phyloP scores from a whole-genome alignment of 2,329 filamentous ascomycete species.

The Xylariaceae sp. region DNA sequence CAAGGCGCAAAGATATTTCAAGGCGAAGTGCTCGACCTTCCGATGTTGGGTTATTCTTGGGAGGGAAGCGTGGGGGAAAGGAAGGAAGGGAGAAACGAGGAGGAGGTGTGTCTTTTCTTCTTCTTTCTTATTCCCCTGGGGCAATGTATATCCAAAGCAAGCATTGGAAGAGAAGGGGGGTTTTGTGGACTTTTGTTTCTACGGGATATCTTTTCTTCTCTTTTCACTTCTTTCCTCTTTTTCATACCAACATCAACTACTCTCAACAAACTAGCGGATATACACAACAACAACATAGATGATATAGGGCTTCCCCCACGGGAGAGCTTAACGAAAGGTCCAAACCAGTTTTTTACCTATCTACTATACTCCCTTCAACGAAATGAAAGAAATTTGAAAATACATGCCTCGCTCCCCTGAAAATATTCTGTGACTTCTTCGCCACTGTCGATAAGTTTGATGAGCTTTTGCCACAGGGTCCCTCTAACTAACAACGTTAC shows the following conservation, averaged over 20 bases:
- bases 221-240: too few species aligned
- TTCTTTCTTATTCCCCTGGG: conserved; percentile 6
- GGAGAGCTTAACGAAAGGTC: conserved; percentile 6
- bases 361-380: too few species aligned
- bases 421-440: too few species aligned
- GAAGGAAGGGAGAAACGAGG: too few species aligned
- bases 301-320: conserved; percentile 15
- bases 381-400: too few species aligned
- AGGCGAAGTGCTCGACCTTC: conserved; percentile 31
- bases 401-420: too few species aligned
- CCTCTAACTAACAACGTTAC: too few species aligned
- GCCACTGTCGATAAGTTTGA: too few species aligned
- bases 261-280: background rate
- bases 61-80: background rate
- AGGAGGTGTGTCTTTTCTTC: background rate
- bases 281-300: conserved; percentile 14
- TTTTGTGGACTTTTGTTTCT: conserved; percentile 1
- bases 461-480: too few species aligned
- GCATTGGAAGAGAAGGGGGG: conserved; percentile 2
- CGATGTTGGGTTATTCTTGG: conserved; percentile 13
- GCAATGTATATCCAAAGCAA: conserved; percentile 15
- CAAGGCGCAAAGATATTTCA: conserved; percentile 18
- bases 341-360: background rate
- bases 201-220: background rate
- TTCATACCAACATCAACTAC: too few species aligned